Base-by-base conservation (phyloP, 441 rosid species). In the Pelargonium myrrhifolium region DNA sequence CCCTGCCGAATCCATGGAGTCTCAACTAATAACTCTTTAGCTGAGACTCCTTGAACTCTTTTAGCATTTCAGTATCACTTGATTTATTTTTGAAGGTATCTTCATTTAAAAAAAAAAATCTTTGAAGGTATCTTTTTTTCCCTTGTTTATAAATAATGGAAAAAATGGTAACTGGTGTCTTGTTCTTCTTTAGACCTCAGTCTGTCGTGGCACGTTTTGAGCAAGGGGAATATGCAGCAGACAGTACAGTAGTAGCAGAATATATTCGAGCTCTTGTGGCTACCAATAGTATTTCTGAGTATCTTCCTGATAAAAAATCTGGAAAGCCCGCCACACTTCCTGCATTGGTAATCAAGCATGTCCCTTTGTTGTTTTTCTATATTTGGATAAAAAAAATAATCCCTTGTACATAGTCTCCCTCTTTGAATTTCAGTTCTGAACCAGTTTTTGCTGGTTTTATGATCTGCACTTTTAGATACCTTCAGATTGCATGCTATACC, bases 281-380 rank as follows among this genome's bases (percentile, higher is more conserved):
- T 39, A 91, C 96, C 10, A 81, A 91, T 86, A 84, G 92, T 59
- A 84, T 94, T 77, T 66, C 86, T 5, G 99, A 91, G 20, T 94
- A 83, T 86, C 96, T 94, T 82, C 96, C 99, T 3, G 96, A 94
- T 69, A 92, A 87, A 71, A 86, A 84, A 66, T 72, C 87, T 22
- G 96, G 96, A 68, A 88, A 84, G 79, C 87, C 89, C 39, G 79
- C 96, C 67, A 84, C 84, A 77, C 96, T 91, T 77, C 99, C 99
- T 67, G 70, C 89, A 40, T 71, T 94, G 96, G 99, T 94, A 85
- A 71, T 15, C 35, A 3, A 18, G 39, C 26, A 6, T 61, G 9
- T 26, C 1, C 28, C n/a, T n/a, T n/a, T n/a, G n/a, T n/a, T 18
- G 8, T 51, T 65, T 55, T 40, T 61, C 47, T 49, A n/a, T n/a